These are phyloP conservation scores for Adansonia rubrostipa DNA, from an alignment of 441 rosid species.

Conservation along the genomic window DNA sequence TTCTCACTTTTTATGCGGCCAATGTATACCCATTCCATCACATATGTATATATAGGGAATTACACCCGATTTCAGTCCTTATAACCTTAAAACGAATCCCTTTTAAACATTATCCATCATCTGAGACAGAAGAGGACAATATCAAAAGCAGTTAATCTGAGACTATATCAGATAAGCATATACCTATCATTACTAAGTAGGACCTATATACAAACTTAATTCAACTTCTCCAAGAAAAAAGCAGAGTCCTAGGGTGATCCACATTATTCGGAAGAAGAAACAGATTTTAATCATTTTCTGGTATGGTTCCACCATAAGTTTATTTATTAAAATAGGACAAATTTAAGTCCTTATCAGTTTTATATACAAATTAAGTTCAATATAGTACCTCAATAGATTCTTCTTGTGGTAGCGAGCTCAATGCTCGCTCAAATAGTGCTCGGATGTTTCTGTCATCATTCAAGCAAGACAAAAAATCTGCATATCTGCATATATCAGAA, in stretches of 20 bases:
- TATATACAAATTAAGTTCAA: background rate
- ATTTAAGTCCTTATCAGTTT: background rate
- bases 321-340: background rate
- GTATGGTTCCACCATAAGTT: background rate
- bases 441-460: conserved; percentile 94
- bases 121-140: background rate
- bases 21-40: background rate
- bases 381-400: conserved; percentile 74
- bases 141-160: background rate
- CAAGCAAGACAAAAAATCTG: conserved; percentile 90
- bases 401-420: conserved; percentile 85
- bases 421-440: conserved; percentile 94
- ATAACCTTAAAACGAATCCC: background rate
- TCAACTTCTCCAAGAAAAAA: background rate
- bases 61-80: background rate
- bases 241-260: background rate
- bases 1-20: too few species aligned
- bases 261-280: background rate
- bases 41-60: background rate
- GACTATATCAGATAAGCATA: background rate
- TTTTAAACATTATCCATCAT: background rate
- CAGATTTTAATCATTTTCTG: background rate
- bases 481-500: conserved; percentile 62
- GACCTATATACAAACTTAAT: background rate
- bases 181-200: too few species aligned